Conservation (phyloP, 2,329 filamentous ascomycete species). For the Claviceps fusiformis region DNA sequence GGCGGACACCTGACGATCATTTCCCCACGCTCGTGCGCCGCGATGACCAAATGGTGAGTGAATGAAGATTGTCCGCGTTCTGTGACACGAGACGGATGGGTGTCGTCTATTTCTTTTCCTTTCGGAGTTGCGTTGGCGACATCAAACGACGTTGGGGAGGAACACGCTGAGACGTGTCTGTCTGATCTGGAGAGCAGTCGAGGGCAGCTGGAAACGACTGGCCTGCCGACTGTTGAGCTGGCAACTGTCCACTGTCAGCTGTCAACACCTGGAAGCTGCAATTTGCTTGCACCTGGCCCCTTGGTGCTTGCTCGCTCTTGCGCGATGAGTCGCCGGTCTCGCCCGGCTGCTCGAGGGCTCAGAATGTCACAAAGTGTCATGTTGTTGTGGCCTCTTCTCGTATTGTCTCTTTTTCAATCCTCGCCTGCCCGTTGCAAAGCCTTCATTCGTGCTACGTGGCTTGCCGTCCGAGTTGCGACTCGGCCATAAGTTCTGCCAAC, state of each 20-base stretch:
- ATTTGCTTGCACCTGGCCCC: neutral
- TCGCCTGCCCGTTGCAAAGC: neutral
- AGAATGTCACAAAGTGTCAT: too few species aligned
- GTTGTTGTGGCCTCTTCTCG: neutral
- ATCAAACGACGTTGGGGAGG: neutral
- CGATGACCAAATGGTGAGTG: slow-evolving; percentile 40
- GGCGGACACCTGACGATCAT: slow-evolving; percentile 61
- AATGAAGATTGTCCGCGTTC: neutral
- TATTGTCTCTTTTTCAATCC: neutral
- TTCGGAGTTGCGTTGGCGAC: neutral
- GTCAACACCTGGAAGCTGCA: slow-evolving; percentile 1
- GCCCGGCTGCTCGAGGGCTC: neutral
- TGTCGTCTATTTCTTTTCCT: neutral
- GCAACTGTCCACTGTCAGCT: neutral
- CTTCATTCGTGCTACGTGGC: neutral
- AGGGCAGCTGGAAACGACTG: slow-evolving; percentile 1
- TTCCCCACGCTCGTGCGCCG: slow-evolving; percentile 74
- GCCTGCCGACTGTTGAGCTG: neutral
- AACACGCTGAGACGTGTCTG: neutral
- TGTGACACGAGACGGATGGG: neutral
- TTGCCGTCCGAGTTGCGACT: neutral
- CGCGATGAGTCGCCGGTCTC: neutral
- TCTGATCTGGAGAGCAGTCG: neutral
- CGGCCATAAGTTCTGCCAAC: neutral
- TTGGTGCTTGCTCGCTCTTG: neutral